Percentiles rank a stretch among this genome's conserved stretches.
Conservation (phyloP, 2,329 filamentous ascomycete genomes). For the Calonectria naviculata region DNA sequence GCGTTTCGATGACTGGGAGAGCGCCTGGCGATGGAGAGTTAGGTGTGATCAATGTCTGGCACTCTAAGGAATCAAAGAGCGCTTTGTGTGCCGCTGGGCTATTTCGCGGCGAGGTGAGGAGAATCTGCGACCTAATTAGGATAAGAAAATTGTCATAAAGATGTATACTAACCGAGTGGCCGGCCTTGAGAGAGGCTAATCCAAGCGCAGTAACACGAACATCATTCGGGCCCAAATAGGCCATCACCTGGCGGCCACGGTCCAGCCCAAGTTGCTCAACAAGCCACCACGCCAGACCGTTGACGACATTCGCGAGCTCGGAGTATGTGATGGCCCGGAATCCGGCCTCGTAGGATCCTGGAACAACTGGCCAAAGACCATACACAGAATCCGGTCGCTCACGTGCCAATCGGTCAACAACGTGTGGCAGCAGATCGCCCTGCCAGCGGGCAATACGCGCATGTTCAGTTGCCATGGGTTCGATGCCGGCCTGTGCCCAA, state of each 20-base stretch:
- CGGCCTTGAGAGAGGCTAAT: neutral
- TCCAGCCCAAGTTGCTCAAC: neutral
- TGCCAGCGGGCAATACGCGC: neutral
- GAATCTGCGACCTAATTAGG: neutral
- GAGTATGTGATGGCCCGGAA: neutral
- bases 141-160: too few species aligned
- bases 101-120: neutral
- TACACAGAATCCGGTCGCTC: neutral
- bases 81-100: neutral
- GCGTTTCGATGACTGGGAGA: neutral
- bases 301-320: neutral
- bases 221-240: neutral
- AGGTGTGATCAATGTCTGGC: neutral
- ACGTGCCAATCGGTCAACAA: neutral
- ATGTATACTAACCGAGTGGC: neutral
- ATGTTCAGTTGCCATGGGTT: neutral
- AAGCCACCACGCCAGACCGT: neutral
- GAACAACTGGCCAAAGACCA: neutral
- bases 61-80: neutral
- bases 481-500: too few species aligned
- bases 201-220: neutral
- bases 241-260: neutral
- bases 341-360: neutral
- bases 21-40: neutral
- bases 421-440: neutral